A percentile compares a stretch with the other conserved stretches of the same genome.
Conservation (phyloP, 2,329 filamentous ascomycete genomes). For the Phyllosticta citribraziliensis region DNA sequence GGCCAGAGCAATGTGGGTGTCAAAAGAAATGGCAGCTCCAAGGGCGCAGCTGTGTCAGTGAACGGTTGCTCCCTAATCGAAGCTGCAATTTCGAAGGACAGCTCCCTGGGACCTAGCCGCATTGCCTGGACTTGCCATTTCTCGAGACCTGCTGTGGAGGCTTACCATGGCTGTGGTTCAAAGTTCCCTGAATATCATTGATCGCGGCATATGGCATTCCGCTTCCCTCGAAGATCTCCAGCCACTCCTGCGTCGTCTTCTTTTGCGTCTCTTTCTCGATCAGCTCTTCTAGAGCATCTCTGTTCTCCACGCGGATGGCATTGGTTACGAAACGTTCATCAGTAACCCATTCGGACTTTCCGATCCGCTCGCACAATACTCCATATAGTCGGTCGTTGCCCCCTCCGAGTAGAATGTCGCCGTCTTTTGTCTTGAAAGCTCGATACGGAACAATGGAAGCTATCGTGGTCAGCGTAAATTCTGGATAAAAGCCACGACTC, state of each 20-base stretch:
- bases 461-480: slow-evolving; percentile 26
- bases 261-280: slow-evolving; percentile 68
- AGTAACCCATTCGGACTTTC: slow-evolving; percentile 47
- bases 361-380: slow-evolving; percentile 47
- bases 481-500: neutral
- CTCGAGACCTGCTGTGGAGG: slow-evolving; percentile 12
- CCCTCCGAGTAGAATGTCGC: slow-evolving; percentile 54
- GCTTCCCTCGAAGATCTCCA: slow-evolving; percentile 74
- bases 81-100: no score
- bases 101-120: neutral
- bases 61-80: no score
- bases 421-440: slow-evolving; percentile 59
- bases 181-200: slow-evolving; percentile 78
- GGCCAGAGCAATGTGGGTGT: no score
- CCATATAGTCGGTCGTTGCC: slow-evolving; percentile 55
- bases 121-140: neutral
- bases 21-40: no score
- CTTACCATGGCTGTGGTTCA: slow-evolving; percentile 74
- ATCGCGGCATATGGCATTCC: slow-evolving; percentile 93
- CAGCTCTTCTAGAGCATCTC: slow-evolving; percentile 63
- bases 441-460: slow-evolving; percentile 96
- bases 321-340: slow-evolving; percentile 52
- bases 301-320: slow-evolving; percentile 53
- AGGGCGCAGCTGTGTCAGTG: no score
- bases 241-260: slow-evolving; percentile 81